Conservation (phyloP, 1,139 yeast species). For the Candida glucosophila region DNA sequence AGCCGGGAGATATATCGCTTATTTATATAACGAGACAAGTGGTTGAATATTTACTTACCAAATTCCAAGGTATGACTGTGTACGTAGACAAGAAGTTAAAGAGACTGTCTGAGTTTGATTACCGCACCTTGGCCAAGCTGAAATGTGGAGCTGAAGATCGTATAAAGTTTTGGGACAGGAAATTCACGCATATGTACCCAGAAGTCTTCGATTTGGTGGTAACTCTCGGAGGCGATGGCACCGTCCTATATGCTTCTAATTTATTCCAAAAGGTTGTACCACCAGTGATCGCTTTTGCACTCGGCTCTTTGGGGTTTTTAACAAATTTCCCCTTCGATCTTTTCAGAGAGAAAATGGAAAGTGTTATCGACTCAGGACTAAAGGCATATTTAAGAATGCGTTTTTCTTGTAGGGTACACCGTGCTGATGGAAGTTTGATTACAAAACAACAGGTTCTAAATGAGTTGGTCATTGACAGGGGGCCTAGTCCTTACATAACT, state of each 20-base stretch:
- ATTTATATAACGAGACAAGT: conserved; percentile 68
- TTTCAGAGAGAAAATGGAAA: conserved; percentile 47
- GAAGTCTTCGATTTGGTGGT: conserved; percentile 67
- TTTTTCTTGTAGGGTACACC: conserved; percentile 60
- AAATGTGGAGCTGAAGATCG: conserved; percentile 33
- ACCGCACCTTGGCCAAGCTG: conserved; percentile 27
- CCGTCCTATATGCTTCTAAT: conserved; percentile 73
- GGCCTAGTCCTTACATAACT: conserved; percentile 83
- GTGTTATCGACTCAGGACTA: conserved; percentile 60
- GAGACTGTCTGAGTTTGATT: conserved; percentile 55
- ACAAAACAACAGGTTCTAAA: conserved; percentile 76
- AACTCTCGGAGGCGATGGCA: conserved; percentile 87
- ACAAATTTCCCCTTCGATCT: conserved; percentile 72
- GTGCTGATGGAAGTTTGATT: conserved; percentile 47
- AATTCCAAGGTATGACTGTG: conserved; percentile 42
- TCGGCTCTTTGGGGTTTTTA: conserved; percentile 76
- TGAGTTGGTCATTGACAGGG: conserved; percentile 79
- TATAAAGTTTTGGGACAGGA: conserved; percentile 62
- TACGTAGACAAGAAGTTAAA: conserved; percentile 65
- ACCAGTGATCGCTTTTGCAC: conserved; percentile 74
- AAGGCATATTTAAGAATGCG: conserved; percentile 77
- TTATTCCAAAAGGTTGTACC: conserved; percentile 77
- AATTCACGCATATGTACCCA: conserved; percentile 45
- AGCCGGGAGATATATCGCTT: conserved; percentile 74
- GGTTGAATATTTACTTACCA: conserved; percentile 62